Evolutionary conservation across 345 rosid species (phyloP).

Genomic region (Zanthoxylum bungeanum): DNA sequence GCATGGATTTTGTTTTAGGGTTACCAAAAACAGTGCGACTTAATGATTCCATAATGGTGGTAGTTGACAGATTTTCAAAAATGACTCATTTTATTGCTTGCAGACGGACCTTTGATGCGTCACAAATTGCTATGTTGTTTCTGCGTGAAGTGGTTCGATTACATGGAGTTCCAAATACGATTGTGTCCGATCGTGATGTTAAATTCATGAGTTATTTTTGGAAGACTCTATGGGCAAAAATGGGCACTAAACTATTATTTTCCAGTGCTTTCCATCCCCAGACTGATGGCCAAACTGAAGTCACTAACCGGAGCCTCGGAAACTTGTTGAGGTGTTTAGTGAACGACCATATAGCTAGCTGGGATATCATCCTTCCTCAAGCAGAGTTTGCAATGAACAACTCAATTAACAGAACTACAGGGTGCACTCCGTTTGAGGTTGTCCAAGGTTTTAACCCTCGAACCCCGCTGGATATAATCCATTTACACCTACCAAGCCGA

Average conservation of each 20-base stretch:
- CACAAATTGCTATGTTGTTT: background rate
- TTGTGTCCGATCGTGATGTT: background rate
- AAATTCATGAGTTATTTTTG: background rate
- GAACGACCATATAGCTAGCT: background rate
- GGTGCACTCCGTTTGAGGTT: background rate
- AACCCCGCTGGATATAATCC: background rate
- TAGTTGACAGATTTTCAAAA: background rate
- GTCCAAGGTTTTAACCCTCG: background rate
- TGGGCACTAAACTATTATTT: background rate
- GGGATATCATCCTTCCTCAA: background rate
- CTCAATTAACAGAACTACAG: background rate
- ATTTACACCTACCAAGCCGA: background rate
- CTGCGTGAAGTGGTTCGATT: background rate
- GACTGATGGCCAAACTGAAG: background rate
- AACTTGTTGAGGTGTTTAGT: background rate
- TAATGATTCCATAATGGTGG: background rate
- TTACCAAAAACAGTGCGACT: background rate
- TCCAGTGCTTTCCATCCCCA: background rate
- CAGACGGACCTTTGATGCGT: too few relatives aligned
- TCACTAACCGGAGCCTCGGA: background rate
- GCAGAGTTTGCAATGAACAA: too few relatives aligned
- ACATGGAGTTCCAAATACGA: background rate
- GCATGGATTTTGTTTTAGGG: background rate
- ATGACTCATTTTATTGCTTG: background rate
- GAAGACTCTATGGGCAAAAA: background rate